Base-by-base conservation (phyloP, 2,329 filamentous ascomycete species). In the Diaporthe sp. region DNA sequence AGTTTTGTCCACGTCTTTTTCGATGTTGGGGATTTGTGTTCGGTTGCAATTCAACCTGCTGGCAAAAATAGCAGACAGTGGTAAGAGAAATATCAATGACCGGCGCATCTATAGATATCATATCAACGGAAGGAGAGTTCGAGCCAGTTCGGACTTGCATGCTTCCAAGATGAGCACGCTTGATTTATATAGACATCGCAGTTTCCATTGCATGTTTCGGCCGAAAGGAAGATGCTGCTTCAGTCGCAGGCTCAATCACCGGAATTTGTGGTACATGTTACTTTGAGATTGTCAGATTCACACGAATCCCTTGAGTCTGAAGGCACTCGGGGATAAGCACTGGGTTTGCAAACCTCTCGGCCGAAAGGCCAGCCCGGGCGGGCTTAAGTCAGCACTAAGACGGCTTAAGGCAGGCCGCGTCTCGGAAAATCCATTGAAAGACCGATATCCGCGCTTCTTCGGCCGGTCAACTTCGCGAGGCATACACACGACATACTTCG, bases 391-490 rank as follows among this genome's bases (percentile, higher is more conserved):
- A 47, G 59, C 59, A 65, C 59, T 65, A 65, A 12, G n/a, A 19
- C 25, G 56, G n/a, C 22, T 59, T 39, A 15, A 37, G 55, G 56
- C 58, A 42, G 4, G 37, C n/a, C 15, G 13, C 58, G 58, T 37
- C n/a, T 17, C 59, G 59, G 42, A 47, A 50, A 65, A 65, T 65
- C 35, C 27, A 3, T 13, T 9, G 32, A 27, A 32, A 65, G 39
- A 32, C 59, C 59, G 59, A 65, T 65, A 65, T 50, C 19, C n/a
- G 59, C 59, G 59, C 59, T 15, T 30, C 42, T 27, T 22, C 32
- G 59, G 7, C 1, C 39, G 13, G 2, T 3, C 15, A 4, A 2
- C 42, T 19, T 44, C 42, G 8, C 15, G 19, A 17, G 42, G 42
- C 42, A 4, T 44, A 22, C 42, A 17, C 17, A 19, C 25, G n/a